Percentiles rank a stretch among this genome's conserved stretches.
phyloP scores from a whole-genome alignment of 2,329 filamentous ascomycete species.

The Aspergillus hiratsukae region DNA sequence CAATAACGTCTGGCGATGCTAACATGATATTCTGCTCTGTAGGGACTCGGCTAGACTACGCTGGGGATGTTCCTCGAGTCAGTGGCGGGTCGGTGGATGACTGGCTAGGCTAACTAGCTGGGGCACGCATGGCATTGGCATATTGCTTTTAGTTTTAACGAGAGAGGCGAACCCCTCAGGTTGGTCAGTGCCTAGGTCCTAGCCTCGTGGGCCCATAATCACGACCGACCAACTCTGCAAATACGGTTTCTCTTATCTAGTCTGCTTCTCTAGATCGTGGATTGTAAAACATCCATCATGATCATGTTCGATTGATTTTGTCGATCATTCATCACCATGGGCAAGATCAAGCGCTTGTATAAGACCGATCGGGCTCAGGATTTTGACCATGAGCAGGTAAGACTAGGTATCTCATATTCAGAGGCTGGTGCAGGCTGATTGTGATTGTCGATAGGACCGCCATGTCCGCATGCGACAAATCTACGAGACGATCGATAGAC shows the following conservation, averaged over 20 bases:
- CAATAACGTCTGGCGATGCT: neutral
- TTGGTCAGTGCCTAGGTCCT: neutral
- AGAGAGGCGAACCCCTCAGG: neutral
- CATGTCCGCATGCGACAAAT: slow-evolving; percentile 42
- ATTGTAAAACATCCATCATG: neutral
- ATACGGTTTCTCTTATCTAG: neutral
- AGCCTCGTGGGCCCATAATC: neutral
- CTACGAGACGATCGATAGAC: slow-evolving; percentile 43
- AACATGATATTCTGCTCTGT: neutral
- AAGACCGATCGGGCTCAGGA: slow-evolving; percentile 42
- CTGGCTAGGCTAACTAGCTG: neutral
- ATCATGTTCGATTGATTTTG: neutral
- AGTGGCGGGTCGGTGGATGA: neutral
- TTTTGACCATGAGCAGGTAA: slow-evolving; percentile 42
- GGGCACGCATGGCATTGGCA: no score
- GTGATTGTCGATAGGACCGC: slow-evolving; percentile 29
- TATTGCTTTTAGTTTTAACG: neutral
- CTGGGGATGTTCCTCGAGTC: neutral
- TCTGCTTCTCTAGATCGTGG: neutral
- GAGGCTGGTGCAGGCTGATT: no score
- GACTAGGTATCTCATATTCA: no score
- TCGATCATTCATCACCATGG: slow-evolving; percentile 18
- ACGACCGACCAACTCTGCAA: no score
- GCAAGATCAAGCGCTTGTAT: slow-evolving; percentile 35
- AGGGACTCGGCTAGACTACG: no score